Evolutionary conservation across 2,329 filamentous ascomycete species (phyloP).

Genomic region (Stagonosporopsis cucurbitacearum): DNA sequence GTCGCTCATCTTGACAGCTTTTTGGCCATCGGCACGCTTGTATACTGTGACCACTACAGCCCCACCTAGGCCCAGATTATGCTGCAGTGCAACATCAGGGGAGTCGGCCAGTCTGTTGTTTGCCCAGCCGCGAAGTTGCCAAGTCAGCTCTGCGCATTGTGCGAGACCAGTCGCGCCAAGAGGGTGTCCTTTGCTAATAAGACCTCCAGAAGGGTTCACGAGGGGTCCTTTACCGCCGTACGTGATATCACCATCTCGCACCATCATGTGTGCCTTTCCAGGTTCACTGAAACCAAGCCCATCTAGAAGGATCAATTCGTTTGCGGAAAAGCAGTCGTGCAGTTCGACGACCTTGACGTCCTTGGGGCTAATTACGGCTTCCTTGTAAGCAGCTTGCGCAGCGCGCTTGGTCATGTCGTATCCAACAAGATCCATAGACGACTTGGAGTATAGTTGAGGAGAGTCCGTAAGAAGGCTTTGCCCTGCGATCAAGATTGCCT

Average conservation of each 20-base stretch:
- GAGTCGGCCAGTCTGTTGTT: constrained; percentile 78
- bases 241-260: constrained; percentile 84
- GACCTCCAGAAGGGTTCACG: constrained; percentile 89
- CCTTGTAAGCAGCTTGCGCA: constrained; percentile 68
- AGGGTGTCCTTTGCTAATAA: constrained; percentile 95
- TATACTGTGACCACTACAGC: constrained; percentile 91
- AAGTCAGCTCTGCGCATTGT: constrained; percentile 91
- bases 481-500: constrained; percentile 85
- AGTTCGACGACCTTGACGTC: constrained; percentile 87
- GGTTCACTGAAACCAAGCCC: constrained; percentile 76
- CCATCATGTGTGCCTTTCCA: constrained; percentile 90
- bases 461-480: constrained; percentile 84
- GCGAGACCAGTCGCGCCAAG: constrained; percentile 91
- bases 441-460: constrained; percentile 76
- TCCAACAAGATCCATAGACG: constrained; percentile 86
- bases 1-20: constrained; percentile 65
- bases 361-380: constrained; percentile 70
- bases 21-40: constrained; percentile 77
- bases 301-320: constrained; percentile 89
- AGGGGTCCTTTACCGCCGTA: constrained; percentile 77
- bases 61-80: constrained; percentile 90
- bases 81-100: constrained; percentile 79
- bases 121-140: constrained; percentile 94
- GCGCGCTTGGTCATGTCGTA: constrained; percentile 83
- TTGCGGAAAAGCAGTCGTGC: constrained; percentile 95